phyloP scores from a whole-genome alignment of 495 filamentous ascomycete genomes.

The Penicillium waksmanii region DNA sequence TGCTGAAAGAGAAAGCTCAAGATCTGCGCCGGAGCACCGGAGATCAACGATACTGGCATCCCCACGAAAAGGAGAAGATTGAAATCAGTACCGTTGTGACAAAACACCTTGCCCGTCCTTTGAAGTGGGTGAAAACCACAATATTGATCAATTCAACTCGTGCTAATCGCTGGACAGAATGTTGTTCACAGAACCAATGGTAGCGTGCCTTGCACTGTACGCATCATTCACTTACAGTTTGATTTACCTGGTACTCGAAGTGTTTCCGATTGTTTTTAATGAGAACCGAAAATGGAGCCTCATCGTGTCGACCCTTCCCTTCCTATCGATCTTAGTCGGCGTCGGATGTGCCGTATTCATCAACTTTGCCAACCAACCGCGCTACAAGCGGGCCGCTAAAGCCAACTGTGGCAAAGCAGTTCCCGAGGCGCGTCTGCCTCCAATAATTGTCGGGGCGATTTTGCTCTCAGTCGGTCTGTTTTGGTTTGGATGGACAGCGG shows the following conservation, averaged over 20 bases:
- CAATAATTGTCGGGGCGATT: slow-evolving; percentile 54
- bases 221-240: slow-evolving; percentile 29
- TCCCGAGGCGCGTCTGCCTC: slow-evolving; percentile 39
- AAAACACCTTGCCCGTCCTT: neutral
- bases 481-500: slow-evolving; percentile 48
- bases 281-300: slow-evolving; percentile 13
- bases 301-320: slow-evolving; percentile 15
- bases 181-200: slow-evolving; percentile 47
- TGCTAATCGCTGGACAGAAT: slow-evolving; percentile 18
- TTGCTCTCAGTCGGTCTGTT: slow-evolving; percentile 51
- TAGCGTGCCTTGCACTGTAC: slow-evolving; percentile 41
- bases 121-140: neutral
- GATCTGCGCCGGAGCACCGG: slow-evolving; percentile 34
- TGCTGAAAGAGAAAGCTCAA: slow-evolving; percentile 38
- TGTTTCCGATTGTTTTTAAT: neutral
- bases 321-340: slow-evolving; percentile 1
- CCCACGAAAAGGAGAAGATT: slow-evolving; percentile 44
- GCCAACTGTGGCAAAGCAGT: slow-evolving; percentile 28
- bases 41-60: slow-evolving; percentile 41
- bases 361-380: slow-evolving; percentile 30
- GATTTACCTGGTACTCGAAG: neutral
- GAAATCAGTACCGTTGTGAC: slow-evolving; percentile 35
- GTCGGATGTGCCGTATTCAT: slow-evolving; percentile 27
- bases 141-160: too few species aligned
- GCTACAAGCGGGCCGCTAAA: slow-evolving; percentile 28